phyloP scores from a whole-genome alignment of 331 rosid species.

The Quercus tomentella region DNA sequence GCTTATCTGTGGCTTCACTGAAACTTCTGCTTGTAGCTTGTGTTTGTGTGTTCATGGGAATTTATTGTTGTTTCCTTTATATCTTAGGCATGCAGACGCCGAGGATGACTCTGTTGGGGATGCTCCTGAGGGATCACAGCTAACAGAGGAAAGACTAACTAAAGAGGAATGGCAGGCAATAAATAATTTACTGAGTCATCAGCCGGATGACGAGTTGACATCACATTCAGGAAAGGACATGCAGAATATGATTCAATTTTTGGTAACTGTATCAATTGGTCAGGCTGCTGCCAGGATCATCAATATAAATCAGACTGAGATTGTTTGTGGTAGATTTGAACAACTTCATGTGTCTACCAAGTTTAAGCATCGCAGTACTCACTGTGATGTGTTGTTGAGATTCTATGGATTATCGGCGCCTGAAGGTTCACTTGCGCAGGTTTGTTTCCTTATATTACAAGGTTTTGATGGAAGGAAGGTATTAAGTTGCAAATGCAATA shows the following conservation, averaged over 20 bases:
- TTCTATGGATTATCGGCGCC: constrained; percentile 89
- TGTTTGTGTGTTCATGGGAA: neutral
- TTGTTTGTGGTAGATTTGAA: constrained; percentile 87
- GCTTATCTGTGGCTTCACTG: neutral
- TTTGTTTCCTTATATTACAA: constrained; percentile 30
- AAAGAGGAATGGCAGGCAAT: constrained; percentile 98
- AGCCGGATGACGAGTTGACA: constrained; percentile 67
- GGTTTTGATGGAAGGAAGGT: constrained; percentile 11
- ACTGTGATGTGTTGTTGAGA: constrained; percentile 75
- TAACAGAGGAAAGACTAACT: constrained; percentile 63
- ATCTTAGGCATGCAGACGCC: constrained; percentile 52
- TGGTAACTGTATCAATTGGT: constrained; percentile 71
- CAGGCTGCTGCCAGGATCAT: constrained; percentile 91
- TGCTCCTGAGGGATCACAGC: constrained; percentile 50
- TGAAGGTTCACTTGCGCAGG: constrained; percentile 98
- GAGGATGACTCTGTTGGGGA: constrained; percentile 48
- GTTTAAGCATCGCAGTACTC: constrained; percentile 76
- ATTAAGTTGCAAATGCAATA: constrained; percentile 1
- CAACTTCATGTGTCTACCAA: constrained; percentile 84
- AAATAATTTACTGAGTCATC: constrained; percentile 77
- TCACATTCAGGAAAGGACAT: constrained; percentile 52
- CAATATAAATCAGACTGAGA: constrained; percentile 67
- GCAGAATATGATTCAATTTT: constrained; percentile 71
- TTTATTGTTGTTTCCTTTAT: constrained; percentile 14
- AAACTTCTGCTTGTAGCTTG: neutral